These are phyloP conservation scores for Ettlia oleoabundans DNA, from an alignment of 139 green algal genomes.

Conservation along the genomic window DNA sequence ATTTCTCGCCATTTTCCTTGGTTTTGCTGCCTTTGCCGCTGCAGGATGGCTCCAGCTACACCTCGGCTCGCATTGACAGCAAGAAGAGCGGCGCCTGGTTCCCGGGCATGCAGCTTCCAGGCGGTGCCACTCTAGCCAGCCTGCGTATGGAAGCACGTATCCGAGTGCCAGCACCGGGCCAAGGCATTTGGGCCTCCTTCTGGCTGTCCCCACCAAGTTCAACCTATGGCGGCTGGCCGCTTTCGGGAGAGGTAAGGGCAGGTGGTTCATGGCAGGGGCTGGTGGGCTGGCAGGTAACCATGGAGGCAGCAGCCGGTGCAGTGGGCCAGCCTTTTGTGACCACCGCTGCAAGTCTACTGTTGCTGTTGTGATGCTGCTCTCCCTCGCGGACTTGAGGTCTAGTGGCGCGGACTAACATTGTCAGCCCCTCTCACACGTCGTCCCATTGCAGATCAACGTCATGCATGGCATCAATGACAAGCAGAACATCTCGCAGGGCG, in stretches of 20 bases:
- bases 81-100: not conserved
- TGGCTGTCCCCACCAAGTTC: not conserved
- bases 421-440: too few relatives aligned
- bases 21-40: not conserved
- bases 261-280: too few relatives aligned
- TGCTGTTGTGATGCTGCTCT: not conserved
- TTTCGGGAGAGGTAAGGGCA: conserved; percentile 11
- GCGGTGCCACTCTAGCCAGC: not conserved
- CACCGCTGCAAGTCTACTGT: not conserved
- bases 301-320: not conserved
- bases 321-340: not conserved
- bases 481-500: not conserved
- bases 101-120: not conserved
- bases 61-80: not conserved
- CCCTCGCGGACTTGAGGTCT: too few relatives aligned
- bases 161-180: not conserved
- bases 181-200: not conserved
- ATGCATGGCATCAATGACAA: not conserved
- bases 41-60: not conserved
- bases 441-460: not conserved
- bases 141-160: not conserved
- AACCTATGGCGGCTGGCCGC: not conserved
- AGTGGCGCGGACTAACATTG: too few relatives aligned
- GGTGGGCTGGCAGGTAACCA: too few relatives aligned
- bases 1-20: not conserved